Base-by-base conservation (phyloP, 768 basidiomycete genomes). In the Naganishia randhawae region DNA sequence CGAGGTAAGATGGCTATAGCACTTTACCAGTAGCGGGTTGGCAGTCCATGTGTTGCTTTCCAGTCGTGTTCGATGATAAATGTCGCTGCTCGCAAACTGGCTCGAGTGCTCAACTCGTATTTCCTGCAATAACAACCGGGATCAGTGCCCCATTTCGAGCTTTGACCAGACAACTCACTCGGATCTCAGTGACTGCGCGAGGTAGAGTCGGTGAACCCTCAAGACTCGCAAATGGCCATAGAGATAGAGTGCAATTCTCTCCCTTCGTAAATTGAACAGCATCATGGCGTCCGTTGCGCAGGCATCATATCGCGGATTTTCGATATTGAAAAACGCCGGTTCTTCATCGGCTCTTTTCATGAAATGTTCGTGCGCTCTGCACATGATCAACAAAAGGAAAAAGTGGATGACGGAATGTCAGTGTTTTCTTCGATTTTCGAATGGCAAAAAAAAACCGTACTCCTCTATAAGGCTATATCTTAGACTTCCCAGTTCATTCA, bases 301-400 rank as follows among this genome's bases (percentile, higher is more conserved):
- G 19, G 19, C 19, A 22, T 48, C 45, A 22, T 48, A 48, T 22
- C 25, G 45, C 3, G 45, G 45, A 22, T 48, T 48, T 48, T 48
- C 45, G n/a, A 48, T 48, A 22, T 48, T 48, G 45, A 48, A 48
- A 48, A n/a, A 48, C 25, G 45, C 45, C 45, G 45, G 45, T 48
- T 48, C 45, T 6, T 48, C 45, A 22, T 48, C 45, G n/a, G n/a
- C 45, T 22, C 45, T 48, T 48, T 22, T 48, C 45, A 48, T 48
- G 45, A 48, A 48, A 6, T 48, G 16, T 6, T 48, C 11, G 13
- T 48, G 45, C 1, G 45, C 45, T 48, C 45, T 48, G n/a, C 45
- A n/a, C n/a, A n/a, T n/a, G n/a, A n/a, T n/a, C n/a, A n/a, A n/a
- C n/a, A n/a, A n/a, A n/a, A n/a, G n/a, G n/a, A n/a, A n/a, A n/a